These are phyloP conservation scores for Yamadazyma trypodendri DNA, from an alignment of 1,139 yeast species.

Conservation along the genomic window DNA sequence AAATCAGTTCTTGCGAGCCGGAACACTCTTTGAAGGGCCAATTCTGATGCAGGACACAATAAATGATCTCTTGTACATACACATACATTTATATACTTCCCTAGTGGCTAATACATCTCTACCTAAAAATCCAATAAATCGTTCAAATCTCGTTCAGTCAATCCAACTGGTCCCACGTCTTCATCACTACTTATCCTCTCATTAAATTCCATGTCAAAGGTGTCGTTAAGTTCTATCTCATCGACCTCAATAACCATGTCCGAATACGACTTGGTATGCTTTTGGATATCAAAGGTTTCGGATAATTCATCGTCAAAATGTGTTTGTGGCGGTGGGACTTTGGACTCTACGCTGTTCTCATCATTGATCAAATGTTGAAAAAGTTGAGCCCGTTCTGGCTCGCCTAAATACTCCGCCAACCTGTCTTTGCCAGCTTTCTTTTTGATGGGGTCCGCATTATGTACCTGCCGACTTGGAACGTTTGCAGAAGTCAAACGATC, in stretches of 20 bases:
- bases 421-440: conserved; percentile 10
- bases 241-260: conserved; percentile 4
- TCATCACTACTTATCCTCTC: conserved; percentile 2
- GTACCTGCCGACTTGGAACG: conserved; percentile 9
- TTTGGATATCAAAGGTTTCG: not conserved
- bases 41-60: too few relatives aligned
- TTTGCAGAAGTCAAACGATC: conserved; percentile 22
- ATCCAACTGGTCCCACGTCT: conserved; percentile 24
- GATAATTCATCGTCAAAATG: conserved; percentile 1
- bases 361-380: conserved; percentile 25
- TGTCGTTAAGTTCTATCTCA: conserved; percentile 12
- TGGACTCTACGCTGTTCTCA: conserved; percentile 38
- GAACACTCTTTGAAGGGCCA: too few relatives aligned
- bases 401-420: conserved; percentile 12
- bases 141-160: conserved; percentile 33
- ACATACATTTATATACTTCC: not conserved
- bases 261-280: not conserved
- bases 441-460: conserved; percentile 38
- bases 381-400: conserved; percentile 11
- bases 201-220: conserved; percentile 6
- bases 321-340: conserved; percentile 6
- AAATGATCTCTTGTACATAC: not conserved
- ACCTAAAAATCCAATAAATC: conserved; percentile 35
- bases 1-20: too few relatives aligned
- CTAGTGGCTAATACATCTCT: not conserved